phyloP scores from a whole-genome alignment of 225 moss, liverwort and hornwort species.

The Rhytidiadelphus loreus region DNA sequence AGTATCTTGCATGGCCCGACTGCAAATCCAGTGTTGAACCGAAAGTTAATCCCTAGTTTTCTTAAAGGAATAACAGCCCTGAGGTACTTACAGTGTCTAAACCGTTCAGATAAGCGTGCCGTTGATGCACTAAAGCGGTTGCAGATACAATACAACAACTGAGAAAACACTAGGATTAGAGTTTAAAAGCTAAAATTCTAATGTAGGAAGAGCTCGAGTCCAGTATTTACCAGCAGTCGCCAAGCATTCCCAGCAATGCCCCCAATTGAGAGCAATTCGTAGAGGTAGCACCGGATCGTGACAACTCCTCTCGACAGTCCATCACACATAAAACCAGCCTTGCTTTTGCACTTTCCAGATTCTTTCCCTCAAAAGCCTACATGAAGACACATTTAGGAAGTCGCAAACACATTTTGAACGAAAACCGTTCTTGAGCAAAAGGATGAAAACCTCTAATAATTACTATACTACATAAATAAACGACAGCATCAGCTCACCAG shows the following conservation, averaged over 20 bases:
- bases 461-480: neutral
- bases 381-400: neutral
- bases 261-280: slow-evolving; percentile 73
- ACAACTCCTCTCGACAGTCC: slow-evolving; percentile 74
- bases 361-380: slow-evolving; percentile 91
- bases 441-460: neutral
- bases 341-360: slow-evolving; percentile 86
- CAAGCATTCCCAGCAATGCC: slow-evolving; percentile 95
- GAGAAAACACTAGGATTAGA: neutral
- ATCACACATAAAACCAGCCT: slow-evolving; percentile 71
- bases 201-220: neutral
- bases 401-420: neutral
- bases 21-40: slow-evolving; percentile 17
- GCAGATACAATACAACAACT: neutral
- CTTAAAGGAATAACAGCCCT: neutral
- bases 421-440: neutral
- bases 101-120: neutral
- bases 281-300: slow-evolving; percentile 37
- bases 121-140: neutral
- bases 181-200: neutral
- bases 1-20: slow-evolving; percentile 69
- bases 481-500: neutral
- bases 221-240: slow-evolving; percentile 79
- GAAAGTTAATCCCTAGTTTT: neutral
- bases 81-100: neutral